Percentiles rank a stretch among this genome's conserved stretches.
These are phyloP conservation scores for Yamadazyma dendronema DNA, from an alignment of 1,139 yeast genomes.

Conservation along the genomic window DNA sequence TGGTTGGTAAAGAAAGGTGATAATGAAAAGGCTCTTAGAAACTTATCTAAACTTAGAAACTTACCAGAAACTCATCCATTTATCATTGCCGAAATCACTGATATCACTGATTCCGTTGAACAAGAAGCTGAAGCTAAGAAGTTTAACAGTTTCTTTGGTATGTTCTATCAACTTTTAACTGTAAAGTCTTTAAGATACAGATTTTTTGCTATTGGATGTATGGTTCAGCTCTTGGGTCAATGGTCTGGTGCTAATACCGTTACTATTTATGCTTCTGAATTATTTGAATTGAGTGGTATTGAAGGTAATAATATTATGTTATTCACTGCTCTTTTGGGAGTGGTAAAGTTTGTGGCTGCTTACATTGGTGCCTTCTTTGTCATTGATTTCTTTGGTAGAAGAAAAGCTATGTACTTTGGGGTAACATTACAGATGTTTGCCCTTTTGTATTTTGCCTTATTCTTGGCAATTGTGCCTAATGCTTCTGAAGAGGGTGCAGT, in stretches of 20 bases:
- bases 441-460: conserved; percentile 43
- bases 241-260: conserved; percentile 65
- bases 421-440: conserved; percentile 31
- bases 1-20: conserved; percentile 41
- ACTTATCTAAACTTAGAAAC: conserved; percentile 46
- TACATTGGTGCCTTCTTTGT: conserved; percentile 46
- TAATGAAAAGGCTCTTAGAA: conserved; percentile 33
- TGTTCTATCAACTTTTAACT: conserved; percentile 29
- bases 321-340: conserved; percentile 50
- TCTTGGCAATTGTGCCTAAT: conserved; percentile 46
- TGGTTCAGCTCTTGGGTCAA: conserved; percentile 55
- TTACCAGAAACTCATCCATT: conserved; percentile 51
- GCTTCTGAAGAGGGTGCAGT: conserved; percentile 30
- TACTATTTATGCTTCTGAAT: conserved; percentile 58
- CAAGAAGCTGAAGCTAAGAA: conserved; percentile 35
- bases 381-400: conserved; percentile 48
- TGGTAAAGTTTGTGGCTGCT: conserved; percentile 45
- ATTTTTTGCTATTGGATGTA: conserved; percentile 41
- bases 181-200: conserved; percentile 42
- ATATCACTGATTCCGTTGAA: conserved; percentile 47
- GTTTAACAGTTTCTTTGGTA: conserved; percentile 13
- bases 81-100: conserved; percentile 51
- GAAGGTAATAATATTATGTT: conserved; percentile 33
- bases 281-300: conserved; percentile 52
- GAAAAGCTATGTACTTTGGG: conserved; percentile 40